A percentile compares a stretch with the other conserved stretches of the same genome.
Conservation (phyloP, 2,329 filamentous ascomycete genomes). For the Fusarium secorum region DNA sequence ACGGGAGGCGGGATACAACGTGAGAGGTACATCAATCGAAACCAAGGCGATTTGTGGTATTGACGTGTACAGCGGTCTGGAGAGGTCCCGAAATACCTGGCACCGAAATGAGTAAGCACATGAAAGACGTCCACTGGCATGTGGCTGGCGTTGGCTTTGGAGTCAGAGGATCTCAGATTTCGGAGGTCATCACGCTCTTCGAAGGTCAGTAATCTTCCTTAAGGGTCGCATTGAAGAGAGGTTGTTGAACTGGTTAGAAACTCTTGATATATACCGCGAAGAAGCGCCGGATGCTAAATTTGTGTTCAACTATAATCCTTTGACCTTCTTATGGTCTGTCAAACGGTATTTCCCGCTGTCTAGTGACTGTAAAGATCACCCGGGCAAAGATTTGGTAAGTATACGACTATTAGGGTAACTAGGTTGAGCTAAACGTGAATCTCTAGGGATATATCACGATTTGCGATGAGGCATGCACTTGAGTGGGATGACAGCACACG, state of each 20-base stretch:
- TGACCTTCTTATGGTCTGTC: conserved; percentile 6
- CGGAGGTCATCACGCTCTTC: neutral
- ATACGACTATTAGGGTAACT: rapidly evolving
- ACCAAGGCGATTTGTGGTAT: rapidly evolving
- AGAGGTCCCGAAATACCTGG: neutral
- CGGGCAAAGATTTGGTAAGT: neutral
- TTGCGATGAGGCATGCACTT: neutral
- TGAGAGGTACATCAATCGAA: rapidly evolving
- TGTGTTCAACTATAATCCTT: conserved; percentile 12
- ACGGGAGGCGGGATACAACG: conserved; percentile 2
- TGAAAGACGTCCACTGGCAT: conserved; percentile 3
- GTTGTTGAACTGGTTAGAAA: neutral
- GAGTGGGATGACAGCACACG: neutral
- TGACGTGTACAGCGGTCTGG: neutral
- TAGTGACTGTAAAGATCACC: neutral
- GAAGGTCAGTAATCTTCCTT: neutral
- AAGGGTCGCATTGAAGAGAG: rapidly evolving
- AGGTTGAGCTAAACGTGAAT: rapidly evolving
- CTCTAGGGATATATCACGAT: neutral
- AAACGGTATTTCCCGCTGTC: neutral
- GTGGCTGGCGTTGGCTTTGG: conserved; percentile 6
- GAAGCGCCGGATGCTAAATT: neutral
- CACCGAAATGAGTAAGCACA: neutral
- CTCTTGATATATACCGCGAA: conserved; percentile 2
- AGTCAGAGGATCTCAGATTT: neutral